Conservation (phyloP, 2,329 filamentous ascomycete species). For the Penicillium sclerotigenum region DNA sequence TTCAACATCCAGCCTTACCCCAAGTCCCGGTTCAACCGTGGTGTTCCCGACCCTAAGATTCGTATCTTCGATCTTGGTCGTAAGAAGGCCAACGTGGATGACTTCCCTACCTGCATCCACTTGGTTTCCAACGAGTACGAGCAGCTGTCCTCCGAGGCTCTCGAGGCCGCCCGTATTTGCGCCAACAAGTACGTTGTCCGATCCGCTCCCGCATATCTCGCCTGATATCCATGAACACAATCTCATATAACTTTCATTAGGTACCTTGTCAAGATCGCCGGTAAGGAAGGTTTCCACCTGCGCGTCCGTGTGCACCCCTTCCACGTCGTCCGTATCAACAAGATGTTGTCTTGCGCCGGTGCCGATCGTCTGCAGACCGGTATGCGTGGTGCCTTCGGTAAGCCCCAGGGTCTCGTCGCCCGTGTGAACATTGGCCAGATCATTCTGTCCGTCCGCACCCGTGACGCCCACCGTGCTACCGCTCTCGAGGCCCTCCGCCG, state of each 20-base stretch:
- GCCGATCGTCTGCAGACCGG: constrained; percentile 99
- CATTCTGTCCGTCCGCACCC: constrained; percentile 93
- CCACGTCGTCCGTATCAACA: constrained; percentile 99
- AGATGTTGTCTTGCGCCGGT: constrained; percentile 99
- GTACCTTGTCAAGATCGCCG: constrained; percentile 66
- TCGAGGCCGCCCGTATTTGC: constrained; percentile 99
- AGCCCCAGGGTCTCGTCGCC: constrained; percentile 97
- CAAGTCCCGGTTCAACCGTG: constrained; percentile 99
- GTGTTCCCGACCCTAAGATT: constrained; percentile 79
- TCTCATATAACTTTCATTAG: constrained; percentile 32
- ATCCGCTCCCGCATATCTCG: not conserved
- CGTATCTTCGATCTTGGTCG: constrained; percentile 98
- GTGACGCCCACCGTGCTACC: constrained; percentile 85
- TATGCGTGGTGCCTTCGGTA: constrained; percentile 99
- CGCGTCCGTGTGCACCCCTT: constrained; percentile 88
- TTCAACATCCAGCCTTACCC: constrained; percentile 72
- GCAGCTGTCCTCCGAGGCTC: constrained; percentile 98
- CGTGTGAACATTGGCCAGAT: constrained; percentile 99
- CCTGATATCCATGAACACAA: not conserved
- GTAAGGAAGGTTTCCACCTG: constrained; percentile 70
- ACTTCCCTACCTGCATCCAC: constrained; percentile 99
- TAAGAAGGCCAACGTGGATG: constrained; percentile 98
- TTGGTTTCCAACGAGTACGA: constrained; percentile 99
- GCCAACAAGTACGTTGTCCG: constrained; percentile 82
- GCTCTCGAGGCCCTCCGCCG: constrained; percentile 98